These are phyloP conservation scores for Phenoliferia sp. DNA, from an alignment of 1,284 basidiomycete species.

Conservation along the genomic window DNA sequence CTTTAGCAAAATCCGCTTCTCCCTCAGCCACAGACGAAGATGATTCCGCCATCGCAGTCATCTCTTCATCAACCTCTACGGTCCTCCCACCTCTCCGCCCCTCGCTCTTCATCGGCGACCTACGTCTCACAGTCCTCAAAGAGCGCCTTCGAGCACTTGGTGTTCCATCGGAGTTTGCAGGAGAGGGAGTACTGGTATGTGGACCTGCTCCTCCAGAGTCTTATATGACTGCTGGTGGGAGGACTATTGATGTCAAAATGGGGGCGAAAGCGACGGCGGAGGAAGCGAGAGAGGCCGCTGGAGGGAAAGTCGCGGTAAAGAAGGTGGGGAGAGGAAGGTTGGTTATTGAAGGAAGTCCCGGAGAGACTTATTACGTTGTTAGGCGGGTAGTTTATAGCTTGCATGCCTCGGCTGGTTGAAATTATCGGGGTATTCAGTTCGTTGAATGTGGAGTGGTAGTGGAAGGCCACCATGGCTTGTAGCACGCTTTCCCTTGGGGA, in stretches of 20 bases:
- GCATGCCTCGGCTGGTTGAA: conserved; percentile 56
- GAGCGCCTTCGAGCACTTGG: conserved; percentile 63
- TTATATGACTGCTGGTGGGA: conserved; percentile 6
- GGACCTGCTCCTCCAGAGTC: conserved; percentile 46
- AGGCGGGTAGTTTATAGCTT: conserved; percentile 80
- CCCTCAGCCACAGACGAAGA: not conserved
- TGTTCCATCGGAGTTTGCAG: conserved; percentile 83
- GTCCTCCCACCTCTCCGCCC: conserved; percentile 61
- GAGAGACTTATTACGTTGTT: conserved; percentile 81
- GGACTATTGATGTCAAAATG: conserved; percentile 6
- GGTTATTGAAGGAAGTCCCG: conserved; percentile 80
- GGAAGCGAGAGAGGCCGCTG: conserved; percentile 42
- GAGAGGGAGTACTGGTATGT: conserved; percentile 92
- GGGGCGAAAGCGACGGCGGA: conserved; percentile 44
- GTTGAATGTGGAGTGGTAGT: too few relatives aligned
- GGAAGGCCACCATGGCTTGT: too few relatives aligned
- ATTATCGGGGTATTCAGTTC: too few relatives aligned
- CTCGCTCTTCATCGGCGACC: conserved; percentile 91
- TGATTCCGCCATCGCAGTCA: not conserved
- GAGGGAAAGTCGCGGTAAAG: conserved; percentile 75
- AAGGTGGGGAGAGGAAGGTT: conserved; percentile 79
- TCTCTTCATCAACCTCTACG: not conserved
- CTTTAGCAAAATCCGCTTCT: conserved; percentile 1
- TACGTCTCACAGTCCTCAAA: conserved; percentile 82
- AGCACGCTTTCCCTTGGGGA: too few relatives aligned